These are phyloP conservation scores for Agaricus blazei DNA, from an alignment of 768 basidiomycete genomes.

Conservation along the genomic window DNA sequence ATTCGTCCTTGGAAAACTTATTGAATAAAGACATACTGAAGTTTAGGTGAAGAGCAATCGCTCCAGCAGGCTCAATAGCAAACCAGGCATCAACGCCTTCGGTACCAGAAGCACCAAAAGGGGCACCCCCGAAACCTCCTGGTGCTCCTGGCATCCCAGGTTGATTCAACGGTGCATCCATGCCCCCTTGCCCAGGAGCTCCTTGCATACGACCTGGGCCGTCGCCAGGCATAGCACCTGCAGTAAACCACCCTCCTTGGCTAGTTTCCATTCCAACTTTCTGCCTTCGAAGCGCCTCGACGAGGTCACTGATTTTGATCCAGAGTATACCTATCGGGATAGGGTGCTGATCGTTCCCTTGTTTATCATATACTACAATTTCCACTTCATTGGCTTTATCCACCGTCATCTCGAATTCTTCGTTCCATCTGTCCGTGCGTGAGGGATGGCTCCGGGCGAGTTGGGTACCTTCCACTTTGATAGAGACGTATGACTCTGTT, in stretches of 20 bases:
- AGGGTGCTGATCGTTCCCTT: slow-evolving; percentile 72
- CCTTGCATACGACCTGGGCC: slow-evolving; percentile 20
- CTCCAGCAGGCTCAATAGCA: slow-evolving; percentile 95
- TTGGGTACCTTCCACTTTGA: slow-evolving; percentile 96
- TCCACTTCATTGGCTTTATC: slow-evolving; percentile 99
- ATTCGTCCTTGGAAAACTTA: slow-evolving; percentile 7
- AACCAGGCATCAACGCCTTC: slow-evolving; percentile 98
- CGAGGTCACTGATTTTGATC: slow-evolving; percentile 90
- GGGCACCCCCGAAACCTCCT: slow-evolving; percentile 25
- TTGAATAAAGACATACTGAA: slow-evolving; percentile 62
- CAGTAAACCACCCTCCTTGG: slow-evolving; percentile 95
- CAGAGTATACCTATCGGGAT: slow-evolving; percentile 92
- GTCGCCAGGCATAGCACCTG: slow-evolving; percentile 79
- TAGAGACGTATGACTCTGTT: slow-evolving; percentile 84
- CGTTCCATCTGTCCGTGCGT: slow-evolving; percentile 95
- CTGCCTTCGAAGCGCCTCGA: slow-evolving; percentile 88
- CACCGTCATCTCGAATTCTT: slow-evolving; percentile 92
- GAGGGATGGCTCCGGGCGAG: slow-evolving; percentile 89
- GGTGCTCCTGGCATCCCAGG: slow-evolving; percentile 30
- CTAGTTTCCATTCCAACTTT: slow-evolving; percentile 84
- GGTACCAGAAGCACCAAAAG: slow-evolving; percentile 27
- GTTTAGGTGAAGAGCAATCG: slow-evolving; percentile 80
- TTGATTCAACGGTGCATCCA: slow-evolving; percentile 47
- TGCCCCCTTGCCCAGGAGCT: slow-evolving; percentile 29
- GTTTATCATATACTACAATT: slow-evolving; percentile 92